These are phyloP conservation scores for Viridothelium virens DNA, from an alignment of 495 filamentous ascomycete genomes.

Conservation along the genomic window DNA sequence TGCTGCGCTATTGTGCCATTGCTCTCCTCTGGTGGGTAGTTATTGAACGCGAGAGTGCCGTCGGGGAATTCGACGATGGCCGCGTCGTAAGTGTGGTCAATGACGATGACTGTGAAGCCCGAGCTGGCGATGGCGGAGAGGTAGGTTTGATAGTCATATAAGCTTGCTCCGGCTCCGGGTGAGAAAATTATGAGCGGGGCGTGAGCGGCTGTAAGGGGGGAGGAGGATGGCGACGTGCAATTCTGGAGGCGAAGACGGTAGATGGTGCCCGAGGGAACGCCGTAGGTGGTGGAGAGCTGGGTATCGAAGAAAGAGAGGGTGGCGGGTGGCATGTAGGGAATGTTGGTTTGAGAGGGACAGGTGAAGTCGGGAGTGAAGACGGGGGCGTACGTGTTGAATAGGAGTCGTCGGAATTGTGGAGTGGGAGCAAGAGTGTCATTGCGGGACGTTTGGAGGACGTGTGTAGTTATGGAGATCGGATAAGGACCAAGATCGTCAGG, in stretches of 20 bases:
- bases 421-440: slow-evolving; percentile 10
- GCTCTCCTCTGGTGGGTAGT: slow-evolving; percentile 18
- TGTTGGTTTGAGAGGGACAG: slow-evolving; percentile 1
- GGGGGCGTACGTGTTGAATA: slow-evolving; percentile 8
- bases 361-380: slow-evolving; percentile 9
- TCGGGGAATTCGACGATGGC: slow-evolving; percentile 45
- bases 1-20: slow-evolving; percentile 10
- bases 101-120: slow-evolving; percentile 42
- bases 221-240: slow-evolving; percentile 8
- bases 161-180: slow-evolving; percentile 18
- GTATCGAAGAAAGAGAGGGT: slow-evolving; percentile 9
- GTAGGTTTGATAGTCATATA: slow-evolving; percentile 36
- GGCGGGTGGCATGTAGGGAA: slow-evolving; percentile 4
- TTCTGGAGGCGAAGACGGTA: slow-evolving; percentile 12
- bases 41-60: slow-evolving; percentile 27
- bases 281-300: slow-evolving; percentile 10
- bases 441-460: slow-evolving; percentile 11
- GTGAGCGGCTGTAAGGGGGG: slow-evolving; percentile 5
- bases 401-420: slow-evolving; percentile 6
- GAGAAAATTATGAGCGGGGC: slow-evolving; percentile 23
- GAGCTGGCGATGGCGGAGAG: slow-evolving; percentile 41
- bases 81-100: slow-evolving; percentile 48
- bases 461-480: slow-evolving; percentile 5
- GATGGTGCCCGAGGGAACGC: slow-evolving; percentile 3
- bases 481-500: slow-evolving; percentile 6